phyloP scores from a whole-genome alignment of 345 rosid genomes.

The Acer yangbiense region DNA sequence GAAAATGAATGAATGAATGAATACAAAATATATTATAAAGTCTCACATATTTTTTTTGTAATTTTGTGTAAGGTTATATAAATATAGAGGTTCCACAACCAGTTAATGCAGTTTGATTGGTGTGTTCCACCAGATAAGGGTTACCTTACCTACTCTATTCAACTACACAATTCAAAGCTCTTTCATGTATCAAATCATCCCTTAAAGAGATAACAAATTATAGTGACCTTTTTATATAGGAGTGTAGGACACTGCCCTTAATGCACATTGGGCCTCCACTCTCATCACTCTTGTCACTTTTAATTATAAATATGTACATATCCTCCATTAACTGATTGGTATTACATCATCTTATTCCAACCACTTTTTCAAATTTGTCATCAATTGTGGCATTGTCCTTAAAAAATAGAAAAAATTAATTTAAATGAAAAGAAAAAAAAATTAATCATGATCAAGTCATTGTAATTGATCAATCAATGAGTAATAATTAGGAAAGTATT shows the following conservation, averaged over 20 bases:
- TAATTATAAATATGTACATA: no score
- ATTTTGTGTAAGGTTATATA: no score
- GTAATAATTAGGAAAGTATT: no score
- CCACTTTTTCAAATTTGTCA: not conserved
- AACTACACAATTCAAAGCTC: not conserved
- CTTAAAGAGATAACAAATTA: no score
- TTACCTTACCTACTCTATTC: not conserved
- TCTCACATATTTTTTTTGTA: not conserved
- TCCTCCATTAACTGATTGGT: not conserved
- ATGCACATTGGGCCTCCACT: not conserved
- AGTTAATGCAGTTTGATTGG: not conserved
- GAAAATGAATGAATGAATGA: not conserved
- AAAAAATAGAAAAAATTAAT: no score
- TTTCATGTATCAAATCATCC: not conserved
- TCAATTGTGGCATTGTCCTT: not conserved
- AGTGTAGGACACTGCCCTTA: not conserved
- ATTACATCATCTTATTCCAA: not conserved
- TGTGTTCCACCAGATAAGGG: not conserved
- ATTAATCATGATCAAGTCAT: not conserved
- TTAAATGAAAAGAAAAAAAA: not conserved
- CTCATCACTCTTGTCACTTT: not conserved
- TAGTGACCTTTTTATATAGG: not conserved
- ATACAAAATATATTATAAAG: not conserved
- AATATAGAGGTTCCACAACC: not conserved
- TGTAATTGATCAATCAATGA: no score